Percentiles rank a stretch among this genome's conserved stretches.
These are phyloP conservation scores for Phytophthora multivora DNA, from an alignment of 352 stramenopile genomes.

Conservation along the genomic window DNA sequence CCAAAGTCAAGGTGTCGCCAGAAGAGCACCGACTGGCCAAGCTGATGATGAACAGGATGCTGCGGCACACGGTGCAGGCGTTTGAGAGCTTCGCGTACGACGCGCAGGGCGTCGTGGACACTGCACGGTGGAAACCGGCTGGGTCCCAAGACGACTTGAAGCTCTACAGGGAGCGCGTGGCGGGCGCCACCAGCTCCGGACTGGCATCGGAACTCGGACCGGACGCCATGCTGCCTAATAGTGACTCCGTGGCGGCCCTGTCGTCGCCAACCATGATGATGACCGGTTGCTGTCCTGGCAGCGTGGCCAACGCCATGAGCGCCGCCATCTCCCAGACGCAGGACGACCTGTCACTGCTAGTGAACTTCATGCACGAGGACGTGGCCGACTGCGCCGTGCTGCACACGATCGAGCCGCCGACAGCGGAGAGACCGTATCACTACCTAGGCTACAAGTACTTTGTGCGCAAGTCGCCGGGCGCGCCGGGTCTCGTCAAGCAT, in stretches of 20 bases:
- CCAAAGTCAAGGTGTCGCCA: conserved; percentile 40
- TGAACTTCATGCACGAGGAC: conserved; percentile 47
- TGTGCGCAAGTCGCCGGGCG: conserved; percentile 41
- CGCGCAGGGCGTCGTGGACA: conserved; percentile 42
- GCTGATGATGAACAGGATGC: conserved; percentile 48
- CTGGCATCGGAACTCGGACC: conserved; percentile 34
- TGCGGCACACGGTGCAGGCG: conserved; percentile 48
- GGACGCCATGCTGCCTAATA: conserved; percentile 38
- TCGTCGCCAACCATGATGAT: conserved; percentile 42
- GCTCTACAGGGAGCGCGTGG: conserved; percentile 52
- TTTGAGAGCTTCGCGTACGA: conserved; percentile 52
- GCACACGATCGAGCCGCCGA: conserved; percentile 33
- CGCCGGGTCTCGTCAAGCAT: conserved; percentile 44
- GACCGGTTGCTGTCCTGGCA: conserved; percentile 45
- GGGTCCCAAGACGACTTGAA: conserved; percentile 51
- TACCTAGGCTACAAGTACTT: conserved; percentile 71
- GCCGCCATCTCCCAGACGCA: conserved; percentile 46
- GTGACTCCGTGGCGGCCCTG: conserved; percentile 32
- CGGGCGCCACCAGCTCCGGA: conserved; percentile 29
- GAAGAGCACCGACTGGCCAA: conserved; percentile 45
- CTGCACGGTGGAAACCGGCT: conserved; percentile 45
- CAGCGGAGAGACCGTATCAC: conserved; percentile 41
- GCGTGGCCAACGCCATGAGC: conserved; percentile 54
- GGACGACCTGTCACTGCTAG: conserved; percentile 49
- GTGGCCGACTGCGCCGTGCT: conserved; percentile 39